Evolutionary conservation across 805 yeast species (phyloP).

Genomic region (Danielia oregonensis): DNA sequence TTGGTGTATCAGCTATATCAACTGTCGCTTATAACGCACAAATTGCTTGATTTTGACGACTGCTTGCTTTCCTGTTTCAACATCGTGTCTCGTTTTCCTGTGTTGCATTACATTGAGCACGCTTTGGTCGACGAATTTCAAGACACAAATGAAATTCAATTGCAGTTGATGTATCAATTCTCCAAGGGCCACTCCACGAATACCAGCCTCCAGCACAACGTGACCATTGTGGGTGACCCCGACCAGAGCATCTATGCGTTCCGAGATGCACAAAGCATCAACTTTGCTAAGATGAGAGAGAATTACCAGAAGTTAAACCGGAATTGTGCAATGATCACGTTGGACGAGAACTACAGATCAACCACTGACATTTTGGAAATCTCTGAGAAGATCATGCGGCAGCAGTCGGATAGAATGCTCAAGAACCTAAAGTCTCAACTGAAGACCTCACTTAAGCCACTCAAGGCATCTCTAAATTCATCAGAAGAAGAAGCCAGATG

Average conservation of each 20-base stretch:
- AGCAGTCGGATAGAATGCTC: conserved; percentile 46
- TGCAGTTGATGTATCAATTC: conserved; percentile 56
- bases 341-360: conserved; percentile 79
- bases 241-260: conserved; percentile 93
- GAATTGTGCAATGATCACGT: conserved; percentile 31
- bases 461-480: conserved; percentile 36
- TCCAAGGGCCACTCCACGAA: conserved; percentile 34
- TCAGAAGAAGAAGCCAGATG: conserved; percentile 54
- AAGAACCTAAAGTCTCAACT: conserved; percentile 48
- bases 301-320: conserved; percentile 26
- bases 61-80: conserved; percentile 54
- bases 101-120: conserved; percentile 53
- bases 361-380: conserved; percentile 59
- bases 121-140: conserved; percentile 93
- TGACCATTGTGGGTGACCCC: conserved; percentile 94
- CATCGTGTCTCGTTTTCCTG: conserved; percentile 45
- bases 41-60: conserved; percentile 79
- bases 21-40: conserved; percentile 34
- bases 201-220: conserved; percentile 38
- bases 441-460: conserved; percentile 43
- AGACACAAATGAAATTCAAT: conserved; percentile 80
- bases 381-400: conserved; percentile 63
- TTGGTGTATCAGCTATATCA: conserved; percentile 53
- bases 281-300: conserved; percentile 55
- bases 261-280: conserved; percentile 70